Base-by-base conservation (phyloP, 2,329 filamentous ascomycete genomes). In the Fusarium proliferatum region DNA sequence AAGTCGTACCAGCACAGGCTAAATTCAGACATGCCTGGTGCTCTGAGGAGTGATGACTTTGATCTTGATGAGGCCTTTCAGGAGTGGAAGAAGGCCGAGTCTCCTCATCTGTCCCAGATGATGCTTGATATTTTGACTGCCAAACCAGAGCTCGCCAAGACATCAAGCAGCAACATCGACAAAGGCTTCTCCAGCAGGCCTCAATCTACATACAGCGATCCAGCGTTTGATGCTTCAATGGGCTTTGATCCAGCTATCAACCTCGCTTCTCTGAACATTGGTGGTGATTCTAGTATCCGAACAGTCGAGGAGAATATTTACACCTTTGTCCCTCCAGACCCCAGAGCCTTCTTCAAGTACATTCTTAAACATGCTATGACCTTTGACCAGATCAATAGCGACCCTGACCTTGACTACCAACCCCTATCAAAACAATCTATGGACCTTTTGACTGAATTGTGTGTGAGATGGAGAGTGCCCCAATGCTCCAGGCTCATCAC, bases 1-100 rank as follows among this genome's bases (percentile, higher is more conserved):
- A 99, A 99, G 83, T 90, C 92, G 15, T 99, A 99, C 80, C 96
- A 98, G 81, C 92, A 94, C 72, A 92, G 96, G 69, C 86, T 99
- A 63, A 97, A 93, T 78, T 89, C 96, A 12, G 92, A 94, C 79
- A 93, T 93, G 71, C 87, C 89, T 51, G 93, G 90, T 66, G 95
- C 96, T 2, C 83, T 99, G 55, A 90, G 92, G 64, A 92, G 89
- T 75, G 91, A 95, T 53, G 96, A 99, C 81, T 99, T 99, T 81
- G 94, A 97, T 69, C 84, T 93, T 23, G 94, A 97, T 64, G 95
- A 97, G 68, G 92, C 93, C 6, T 99, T 95, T 80, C 91, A 95
- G 72, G 86, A 90, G 48, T 99, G 96, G 96, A 97, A 95, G 81
- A 96, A 94, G 80, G 89, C 91, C n/a, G 96, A 99, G 81, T 89